Conservation (phyloP, 495 filamentous ascomycete genomes). For the Aspergillus carlsbadensis region DNA sequence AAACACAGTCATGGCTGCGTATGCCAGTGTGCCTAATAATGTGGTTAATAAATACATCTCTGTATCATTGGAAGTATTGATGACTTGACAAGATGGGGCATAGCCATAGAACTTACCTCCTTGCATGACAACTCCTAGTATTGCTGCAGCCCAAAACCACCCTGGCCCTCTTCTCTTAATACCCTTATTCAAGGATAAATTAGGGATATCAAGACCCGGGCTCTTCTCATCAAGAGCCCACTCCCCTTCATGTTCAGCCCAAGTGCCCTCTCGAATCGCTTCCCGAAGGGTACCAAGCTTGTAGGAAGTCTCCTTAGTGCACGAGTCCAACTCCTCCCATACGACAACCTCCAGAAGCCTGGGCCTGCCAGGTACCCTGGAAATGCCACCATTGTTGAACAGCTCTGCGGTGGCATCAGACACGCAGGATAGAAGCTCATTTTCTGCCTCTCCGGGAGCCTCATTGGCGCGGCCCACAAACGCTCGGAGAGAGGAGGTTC, state of each 20-base stretch:
- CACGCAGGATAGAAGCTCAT: constrained; percentile 42
- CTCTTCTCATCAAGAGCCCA: constrained; percentile 16
- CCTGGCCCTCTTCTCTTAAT: constrained; percentile 29
- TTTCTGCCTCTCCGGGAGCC: constrained; percentile 39
- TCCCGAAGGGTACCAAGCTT: constrained; percentile 32
- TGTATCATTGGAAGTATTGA: no score
- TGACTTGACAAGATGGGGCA: neutral
- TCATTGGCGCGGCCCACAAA: constrained; percentile 53
- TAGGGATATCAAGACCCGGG: constrained; percentile 41
- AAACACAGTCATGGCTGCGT: constrained; percentile 35
- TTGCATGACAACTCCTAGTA: constrained; percentile 31
- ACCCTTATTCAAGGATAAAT: constrained; percentile 49
- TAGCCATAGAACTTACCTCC: constrained; percentile 21
- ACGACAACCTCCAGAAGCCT: constrained; percentile 42
- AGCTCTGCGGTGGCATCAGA: constrained; percentile 44
- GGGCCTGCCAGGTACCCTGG: constrained; percentile 39
- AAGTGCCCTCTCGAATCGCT: constrained; percentile 27
- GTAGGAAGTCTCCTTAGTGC: constrained; percentile 12
- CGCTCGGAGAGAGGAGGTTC: constrained; percentile 48
- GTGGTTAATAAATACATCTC: neutral
- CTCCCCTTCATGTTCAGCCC: constrained; percentile 16
- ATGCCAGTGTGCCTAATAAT: constrained; percentile 29
- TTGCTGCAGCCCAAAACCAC: constrained; percentile 38
- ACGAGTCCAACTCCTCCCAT: constrained; percentile 29
- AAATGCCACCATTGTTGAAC: constrained; percentile 43